Base-by-base conservation (phyloP, 805 yeast genomes). In the Lipomyces mesembrius region DNA sequence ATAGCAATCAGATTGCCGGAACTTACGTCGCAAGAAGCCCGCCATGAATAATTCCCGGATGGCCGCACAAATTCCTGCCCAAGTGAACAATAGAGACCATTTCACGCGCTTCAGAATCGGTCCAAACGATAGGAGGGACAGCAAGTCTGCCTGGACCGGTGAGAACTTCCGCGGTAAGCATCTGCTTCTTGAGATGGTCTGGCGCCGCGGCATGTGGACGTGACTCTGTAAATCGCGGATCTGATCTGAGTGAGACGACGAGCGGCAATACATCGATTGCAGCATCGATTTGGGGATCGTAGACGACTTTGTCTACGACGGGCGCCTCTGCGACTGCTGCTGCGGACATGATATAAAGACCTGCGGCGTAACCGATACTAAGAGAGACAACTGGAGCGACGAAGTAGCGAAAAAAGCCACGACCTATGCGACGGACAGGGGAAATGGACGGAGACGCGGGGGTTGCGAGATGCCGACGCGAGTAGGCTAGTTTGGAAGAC, bases 91-190 rank as follows among this genome's bases (percentile, higher is more conserved):
- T 87, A 0, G 88, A 86, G 7, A 84, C 82, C 63, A 90, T 71
- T 68, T 87, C 87, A 25, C 73, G 59, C 9, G 59, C 58, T 7
- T 79, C 76, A 1, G 83, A 79, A 66, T 88, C 85, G 70, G 84
- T 85, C 73, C 89, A 90, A 14, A 90, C 82, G 32, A 87, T 79
- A 0, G 97, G 96, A 57, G 88, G 84, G 52, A 91, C 83, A 0
- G 91, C 85, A 65, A 94, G 83, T 0, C 92, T 95, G 7, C 97
- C 97, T 0, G 96, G 92, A 1, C 83, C 84, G 1, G 85, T 79
- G 58, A 92, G 78, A 0, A 90, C 82, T n/a, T 83, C 78, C 71
- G 87, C 82, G 14, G 79, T 79, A 79, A 86, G 60, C 5, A 79
- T 74, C 4, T 75, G 69, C 17, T 39, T 52, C 14, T 61, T 34